A percentile compares a stretch with the other conserved stretches of the same genome.
Conservation (phyloP, 257 asterid species). For the Schizonepeta tenuifolia region DNA sequence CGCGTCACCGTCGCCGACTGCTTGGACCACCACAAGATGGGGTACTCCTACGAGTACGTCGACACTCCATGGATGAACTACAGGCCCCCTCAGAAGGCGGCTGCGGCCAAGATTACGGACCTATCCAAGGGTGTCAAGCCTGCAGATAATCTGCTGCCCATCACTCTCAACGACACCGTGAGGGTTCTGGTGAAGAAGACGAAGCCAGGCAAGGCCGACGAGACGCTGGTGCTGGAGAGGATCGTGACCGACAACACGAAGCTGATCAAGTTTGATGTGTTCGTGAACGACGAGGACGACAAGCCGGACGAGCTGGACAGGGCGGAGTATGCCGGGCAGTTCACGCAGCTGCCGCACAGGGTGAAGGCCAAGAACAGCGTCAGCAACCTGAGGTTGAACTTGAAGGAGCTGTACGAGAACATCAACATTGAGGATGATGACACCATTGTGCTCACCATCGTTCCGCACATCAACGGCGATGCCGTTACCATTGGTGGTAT, state of each 20-base stretch:
- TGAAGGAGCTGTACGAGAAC: not conserved
- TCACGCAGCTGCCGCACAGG: slow-evolving; percentile 11
- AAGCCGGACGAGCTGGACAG: slow-evolving; percentile 7
- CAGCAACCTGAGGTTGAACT: not conserved
- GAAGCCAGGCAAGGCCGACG: slow-evolving; percentile 38
- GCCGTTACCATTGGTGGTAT: slow-evolving; percentile 15
- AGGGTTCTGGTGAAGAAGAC: slow-evolving; percentile 24
- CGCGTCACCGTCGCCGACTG: slow-evolving; percentile 39
- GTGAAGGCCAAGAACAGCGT: not conserved
- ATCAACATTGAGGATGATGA: not conserved
- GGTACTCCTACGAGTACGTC: slow-evolving; percentile 36
- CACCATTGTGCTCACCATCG: not conserved
- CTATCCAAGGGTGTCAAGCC: not conserved
- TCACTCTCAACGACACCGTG: not conserved
- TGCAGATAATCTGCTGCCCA: not conserved
- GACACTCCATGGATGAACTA: slow-evolving; percentile 44
- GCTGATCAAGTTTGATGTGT: slow-evolving; percentile 42
- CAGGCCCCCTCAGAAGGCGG: slow-evolving; percentile 31
- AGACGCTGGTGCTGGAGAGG: slow-evolving; percentile 34
- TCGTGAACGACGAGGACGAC: slow-evolving; percentile 53
- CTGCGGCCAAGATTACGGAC: not conserved
- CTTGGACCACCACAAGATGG: slow-evolving; percentile 34
- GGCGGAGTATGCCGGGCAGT: not conserved
- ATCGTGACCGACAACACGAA: slow-evolving; percentile 35
- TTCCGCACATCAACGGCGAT: slow-evolving; percentile 8